Base-by-base conservation (phyloP, 345 rosid genomes). In the Corchorus capsularis region DNA sequence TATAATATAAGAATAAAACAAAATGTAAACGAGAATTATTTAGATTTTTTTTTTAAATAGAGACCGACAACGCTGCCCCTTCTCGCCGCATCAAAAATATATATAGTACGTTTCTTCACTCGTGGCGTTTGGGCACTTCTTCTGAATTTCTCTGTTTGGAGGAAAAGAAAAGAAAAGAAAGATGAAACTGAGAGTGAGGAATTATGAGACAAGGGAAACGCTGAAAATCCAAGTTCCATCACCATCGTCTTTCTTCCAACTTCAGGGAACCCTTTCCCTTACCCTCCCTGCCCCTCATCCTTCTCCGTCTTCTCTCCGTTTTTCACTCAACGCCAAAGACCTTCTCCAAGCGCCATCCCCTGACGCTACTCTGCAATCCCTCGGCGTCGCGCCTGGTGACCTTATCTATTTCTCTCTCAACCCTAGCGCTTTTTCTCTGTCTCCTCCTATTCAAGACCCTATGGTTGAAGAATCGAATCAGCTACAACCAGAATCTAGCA, bases 261-360 rank as follows among this genome's bases (percentile, higher is more conserved):
- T 92, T 72, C 81, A 70, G 52, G 83, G 78, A 67, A 20, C 54
- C 55, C 86, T 90, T 69, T 59, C 74, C 27, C 63, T 37, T 3
- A 47, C 84, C 5, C 22, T 78, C 43, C 47, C 72, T 17, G 68
- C 63, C 22, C 63, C 66, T 27, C 63, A 55, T 35, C 55, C 52
- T 7, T 41, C 74, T 3, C 69, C 89, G 19, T 80, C 87, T 4
- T 81, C 85, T 47, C 81, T 90, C 69, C 88, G 59, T 49, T 74
- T 95, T 54, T 95, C 98, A 5, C 96, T 88, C 80, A 93, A 91
- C 79, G 79, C 93, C 41, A 90, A 82, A 68, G 88, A 91, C 75
- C 93, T 85, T 71, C 92, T 93, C 63, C 64, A 20, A 37, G 61
- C 84, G 5, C 72, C 93, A 13, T 82, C 89, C 2, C 83, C 89